These are phyloP conservation scores for Berkeleyomyces basicola DNA, from an alignment of 2,329 filamentous ascomycete genomes.

Conservation along the genomic window DNA sequence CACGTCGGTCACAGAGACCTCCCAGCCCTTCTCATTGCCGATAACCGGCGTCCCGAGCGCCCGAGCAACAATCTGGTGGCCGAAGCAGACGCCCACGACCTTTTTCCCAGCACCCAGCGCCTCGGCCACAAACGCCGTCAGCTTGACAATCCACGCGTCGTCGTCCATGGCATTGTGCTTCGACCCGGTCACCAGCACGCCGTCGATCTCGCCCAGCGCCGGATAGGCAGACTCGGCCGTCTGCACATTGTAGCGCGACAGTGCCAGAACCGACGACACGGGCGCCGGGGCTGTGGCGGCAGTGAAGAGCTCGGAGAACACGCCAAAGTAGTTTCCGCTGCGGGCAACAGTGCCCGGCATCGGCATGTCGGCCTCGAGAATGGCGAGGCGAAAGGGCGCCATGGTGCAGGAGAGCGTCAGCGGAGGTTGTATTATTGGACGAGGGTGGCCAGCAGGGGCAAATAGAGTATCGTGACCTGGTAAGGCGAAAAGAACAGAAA, in stretches of 20 bases:
- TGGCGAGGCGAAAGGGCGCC: slow-evolving; percentile 55
- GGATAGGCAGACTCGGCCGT: slow-evolving; percentile 46
- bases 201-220: slow-evolving; percentile 57
- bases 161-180: slow-evolving; percentile 59
- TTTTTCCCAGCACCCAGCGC: slow-evolving; percentile 47
- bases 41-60: slow-evolving; percentile 53
- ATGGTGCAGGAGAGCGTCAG: neutral
- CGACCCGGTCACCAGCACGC: slow-evolving; percentile 63
- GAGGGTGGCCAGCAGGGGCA: neutral
- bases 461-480: neutral
- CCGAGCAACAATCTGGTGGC: slow-evolving; percentile 68
- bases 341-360: slow-evolving; percentile 43
- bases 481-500: neutral
- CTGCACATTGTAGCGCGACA: slow-evolving; percentile 53
- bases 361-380: slow-evolving; percentile 78
- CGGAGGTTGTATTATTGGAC: neutral
- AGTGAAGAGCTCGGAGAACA: slow-evolving; percentile 46
- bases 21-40: slow-evolving; percentile 57
- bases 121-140: slow-evolving; percentile 49
- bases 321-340: slow-evolving; percentile 56
- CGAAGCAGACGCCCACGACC: slow-evolving; percentile 72
- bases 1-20: slow-evolving; percentile 57
- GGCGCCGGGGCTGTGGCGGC: slow-evolving; percentile 29
- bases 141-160: slow-evolving; percentile 56
- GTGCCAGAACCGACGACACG: slow-evolving; percentile 32